Evolutionary conservation across 2,329 filamentous ascomycete genomes (phyloP).

Genomic region (Rutstroemia sp.): DNA sequence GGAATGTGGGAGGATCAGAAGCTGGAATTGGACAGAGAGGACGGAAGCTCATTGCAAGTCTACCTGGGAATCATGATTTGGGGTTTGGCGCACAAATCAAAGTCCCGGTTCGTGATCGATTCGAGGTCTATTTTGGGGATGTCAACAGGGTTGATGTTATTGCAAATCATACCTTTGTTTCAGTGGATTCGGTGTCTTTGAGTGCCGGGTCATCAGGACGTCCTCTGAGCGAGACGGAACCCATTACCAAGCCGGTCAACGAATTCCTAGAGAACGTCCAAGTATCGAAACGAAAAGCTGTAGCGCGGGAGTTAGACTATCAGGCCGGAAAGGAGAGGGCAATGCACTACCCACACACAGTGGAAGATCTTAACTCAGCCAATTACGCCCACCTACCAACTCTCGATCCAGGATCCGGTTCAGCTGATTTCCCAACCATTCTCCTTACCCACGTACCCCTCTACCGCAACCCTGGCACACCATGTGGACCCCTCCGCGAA

Average conservation of each 20-base stretch:
- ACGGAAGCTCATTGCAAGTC: slow-evolving; percentile 70
- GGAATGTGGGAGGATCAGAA: slow-evolving; percentile 48
- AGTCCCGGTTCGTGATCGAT: slow-evolving; percentile 70
- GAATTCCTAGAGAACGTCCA: slow-evolving; percentile 68
- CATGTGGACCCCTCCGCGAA: slow-evolving; percentile 82
- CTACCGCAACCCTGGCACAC: slow-evolving; percentile 72
- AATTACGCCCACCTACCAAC: slow-evolving; percentile 33
- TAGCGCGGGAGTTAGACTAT: slow-evolving; percentile 59
- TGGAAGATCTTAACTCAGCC: slow-evolving; percentile 42
- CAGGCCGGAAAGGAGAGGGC: slow-evolving; percentile 52
- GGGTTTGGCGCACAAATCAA: slow-evolving; percentile 86
- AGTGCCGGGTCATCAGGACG: slow-evolving; percentile 56
- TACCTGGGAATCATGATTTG: slow-evolving; percentile 93
- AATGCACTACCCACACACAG: slow-evolving; percentile 47
- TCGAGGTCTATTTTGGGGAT: slow-evolving; percentile 82
- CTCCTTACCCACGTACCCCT: slow-evolving; percentile 88
- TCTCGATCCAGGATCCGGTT: slow-evolving; percentile 36
- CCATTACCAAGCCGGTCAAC: slow-evolving; percentile 69
- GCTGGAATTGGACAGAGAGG: slow-evolving; percentile 55
- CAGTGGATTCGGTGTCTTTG: slow-evolving; percentile 79
- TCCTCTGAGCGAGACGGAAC: slow-evolving; percentile 36
- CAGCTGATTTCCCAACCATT: slow-evolving; percentile 70
- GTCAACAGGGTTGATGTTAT: slow-evolving; percentile 86
- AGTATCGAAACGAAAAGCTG: slow-evolving; percentile 56
- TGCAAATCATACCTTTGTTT: slow-evolving; percentile 93